A percentile compares a stretch with the other conserved stretches of the same genome.
Evolutionary conservation across 129 eudicot species (phyloP).

Genomic region (Apium graveolens): DNA sequence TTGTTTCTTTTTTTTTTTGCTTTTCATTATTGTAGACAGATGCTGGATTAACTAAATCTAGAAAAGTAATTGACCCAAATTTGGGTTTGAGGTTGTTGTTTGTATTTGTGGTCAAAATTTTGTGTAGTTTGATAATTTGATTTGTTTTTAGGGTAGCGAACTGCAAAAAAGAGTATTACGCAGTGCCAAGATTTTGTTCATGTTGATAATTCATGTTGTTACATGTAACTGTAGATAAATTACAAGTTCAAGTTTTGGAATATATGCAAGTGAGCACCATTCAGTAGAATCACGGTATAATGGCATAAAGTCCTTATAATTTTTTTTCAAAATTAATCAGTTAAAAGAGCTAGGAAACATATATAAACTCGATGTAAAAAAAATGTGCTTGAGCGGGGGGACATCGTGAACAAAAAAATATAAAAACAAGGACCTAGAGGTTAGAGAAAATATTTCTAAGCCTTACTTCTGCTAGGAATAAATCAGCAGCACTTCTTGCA

Average conservation of each 20-base stretch:
- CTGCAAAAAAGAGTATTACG: no score
- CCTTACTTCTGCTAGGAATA: constrained; percentile 62
- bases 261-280: not conserved
- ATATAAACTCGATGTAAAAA: not conserved
- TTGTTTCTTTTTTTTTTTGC: not conserved
- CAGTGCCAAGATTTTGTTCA: not conserved
- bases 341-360: not conserved
- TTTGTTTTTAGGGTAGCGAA: no score
- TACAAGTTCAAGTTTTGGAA: not conserved
- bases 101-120: not conserved
- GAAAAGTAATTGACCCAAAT: not conserved
- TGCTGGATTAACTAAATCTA: not conserved
- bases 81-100: not conserved
- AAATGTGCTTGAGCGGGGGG: not conserved
- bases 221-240: not conserved
- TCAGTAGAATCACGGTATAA: not conserved
- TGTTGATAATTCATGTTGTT: not conserved
- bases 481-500: constrained; percentile 46
- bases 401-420: not conserved
- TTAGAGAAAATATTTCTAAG: not conserved
- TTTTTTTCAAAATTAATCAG: no score
- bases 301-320: not conserved
- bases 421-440: not conserved
- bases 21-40: not conserved
- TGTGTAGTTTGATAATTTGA: no score